A percentile compares a stretch with the other conserved stretches of the same genome.
phyloP scores from a whole-genome alignment of 352 stramenopile genomes.

The Phytophthora sojae region DNA sequence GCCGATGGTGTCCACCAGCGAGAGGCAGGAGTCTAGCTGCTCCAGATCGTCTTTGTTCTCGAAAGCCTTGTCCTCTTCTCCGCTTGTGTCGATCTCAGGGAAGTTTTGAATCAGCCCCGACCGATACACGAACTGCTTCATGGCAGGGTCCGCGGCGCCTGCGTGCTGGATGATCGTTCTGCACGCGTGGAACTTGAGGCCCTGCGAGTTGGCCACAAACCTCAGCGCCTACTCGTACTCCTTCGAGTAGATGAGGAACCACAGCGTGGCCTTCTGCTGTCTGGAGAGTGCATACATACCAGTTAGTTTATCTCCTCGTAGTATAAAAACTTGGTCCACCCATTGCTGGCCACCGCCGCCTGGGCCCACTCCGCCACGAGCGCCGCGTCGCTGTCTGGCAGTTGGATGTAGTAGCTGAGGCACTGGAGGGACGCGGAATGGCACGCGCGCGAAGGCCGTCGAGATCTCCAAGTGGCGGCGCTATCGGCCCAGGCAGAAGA shows the following conservation, averaged over 20 bases:
- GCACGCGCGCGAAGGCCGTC: no score
- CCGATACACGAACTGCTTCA: background rate
- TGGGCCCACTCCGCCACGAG: no score
- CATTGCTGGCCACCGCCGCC: no score
- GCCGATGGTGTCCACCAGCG: background rate
- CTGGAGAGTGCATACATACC: background rate
- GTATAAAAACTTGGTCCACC: no score
- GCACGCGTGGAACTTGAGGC: background rate
- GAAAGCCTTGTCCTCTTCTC: background rate
- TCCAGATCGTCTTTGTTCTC: background rate
- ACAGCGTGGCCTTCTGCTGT: background rate
- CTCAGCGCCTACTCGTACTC: background rate
- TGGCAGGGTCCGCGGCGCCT: background rate
- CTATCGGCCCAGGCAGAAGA: no score
- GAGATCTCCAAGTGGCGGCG: no score
- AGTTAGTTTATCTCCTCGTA: background rate
- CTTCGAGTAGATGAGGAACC: background rate
- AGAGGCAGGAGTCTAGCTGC: background rate
- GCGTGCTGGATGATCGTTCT: background rate
- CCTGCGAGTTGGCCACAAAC: background rate
- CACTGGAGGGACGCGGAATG: no score
- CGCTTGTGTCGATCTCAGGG: background rate
- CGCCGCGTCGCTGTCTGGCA: no score
- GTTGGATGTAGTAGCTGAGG: no score
- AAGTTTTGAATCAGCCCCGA: background rate